Evolutionary conservation across 2,329 filamentous ascomycete genomes (phyloP).

Genomic region (Ophiosphaerella herpotricha): DNA sequence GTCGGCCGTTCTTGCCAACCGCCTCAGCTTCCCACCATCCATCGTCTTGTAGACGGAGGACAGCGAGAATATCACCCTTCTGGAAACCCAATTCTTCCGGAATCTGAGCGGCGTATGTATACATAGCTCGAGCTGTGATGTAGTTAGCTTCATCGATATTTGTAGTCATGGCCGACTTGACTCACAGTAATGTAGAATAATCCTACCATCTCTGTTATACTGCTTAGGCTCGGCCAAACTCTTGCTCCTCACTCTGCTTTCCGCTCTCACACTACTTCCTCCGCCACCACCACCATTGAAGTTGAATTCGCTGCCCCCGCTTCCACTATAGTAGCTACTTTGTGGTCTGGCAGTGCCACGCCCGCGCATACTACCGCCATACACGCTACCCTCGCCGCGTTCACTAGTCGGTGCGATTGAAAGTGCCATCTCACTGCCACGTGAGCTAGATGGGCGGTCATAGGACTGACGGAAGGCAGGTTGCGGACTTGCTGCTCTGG

Average conservation of each 20-base stretch:
- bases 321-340: slow-evolving; percentile 50
- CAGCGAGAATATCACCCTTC: slow-evolving; percentile 89
- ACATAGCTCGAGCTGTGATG: slow-evolving; percentile 82
- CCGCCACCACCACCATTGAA: slow-evolving; percentile 28
- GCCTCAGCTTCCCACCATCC: slow-evolving; percentile 99
- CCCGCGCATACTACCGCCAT: slow-evolving; percentile 48
- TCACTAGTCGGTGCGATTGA: slow-evolving; percentile 45
- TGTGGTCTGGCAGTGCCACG: slow-evolving; percentile 44
- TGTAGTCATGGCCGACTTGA: slow-evolving; percentile 22
- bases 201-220: slow-evolving; percentile 82
- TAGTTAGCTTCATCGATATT: slow-evolving; percentile 7
- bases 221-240: slow-evolving; percentile 86
- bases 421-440: slow-evolving; percentile 51
- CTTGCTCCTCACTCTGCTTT: slow-evolving; percentile 68
- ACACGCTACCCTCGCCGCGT: slow-evolving; percentile 45
- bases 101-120: slow-evolving; percentile 92
- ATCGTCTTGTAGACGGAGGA: slow-evolving; percentile 91
- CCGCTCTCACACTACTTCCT: slow-evolving; percentile 36
- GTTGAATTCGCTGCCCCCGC: slow-evolving; percentile 33
- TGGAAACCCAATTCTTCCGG: slow-evolving; percentile 90
- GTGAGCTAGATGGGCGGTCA: slow-evolving; percentile 54
- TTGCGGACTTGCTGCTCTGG: slow-evolving; percentile 57
- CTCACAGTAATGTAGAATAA: slow-evolving; percentile 94
- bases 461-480: slow-evolving; percentile 56
- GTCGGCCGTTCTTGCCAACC: slow-evolving; percentile 63